Evolutionary conservation across 345 rosid species (phyloP), one percentile per base, ranked within the genome.

Genomic region (Rhizophora apiculata): DNA sequence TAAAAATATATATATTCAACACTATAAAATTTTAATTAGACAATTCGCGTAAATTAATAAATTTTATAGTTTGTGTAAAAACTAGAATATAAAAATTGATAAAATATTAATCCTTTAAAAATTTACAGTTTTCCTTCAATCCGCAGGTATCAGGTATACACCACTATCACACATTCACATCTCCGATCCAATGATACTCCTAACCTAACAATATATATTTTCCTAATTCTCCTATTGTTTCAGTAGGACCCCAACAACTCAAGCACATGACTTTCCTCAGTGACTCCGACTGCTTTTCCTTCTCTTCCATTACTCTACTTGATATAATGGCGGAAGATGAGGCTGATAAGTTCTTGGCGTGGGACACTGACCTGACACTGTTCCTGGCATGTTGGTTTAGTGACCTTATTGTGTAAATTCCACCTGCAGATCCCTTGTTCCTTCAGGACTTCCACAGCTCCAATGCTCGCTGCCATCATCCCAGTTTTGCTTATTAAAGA

Each of bases 351-450:
- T 49, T 74, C 24, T 58, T 62, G 30, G 73, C 72, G 19, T 31
- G 67, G 57, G 27, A 59, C 13, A 49, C 31, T 7, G 72, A 65
- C 26, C 74, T 48, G n/a, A n/a, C n/a, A n/a, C n/a, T n/a, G 24
- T 62, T 70, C 60, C 60, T 76, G 20, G 70, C 76, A 27, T 71
- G 69, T 5, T 71, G 76, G 20, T 74, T 60, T 5, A 74, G 52
- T 3, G 76, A 67, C 51, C 76, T 70, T 4, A 74, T 9, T 6
- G 72, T 49, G n/a, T 73, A 46, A 31, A 58, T 84, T 84, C 85
- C 87, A 79, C 37, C 87, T 73, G 58, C 80, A 78, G 68, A 84
- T 64, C 0, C 85, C 83, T 58, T 81, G 85, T 20, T 84, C 82
- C 62, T 84, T 81, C 34, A 79, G 24, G 6, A 82, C 83, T 67